Conservation (phyloP, 2,329 filamentous ascomycete genomes). For the Ceratocystis variospora region DNA sequence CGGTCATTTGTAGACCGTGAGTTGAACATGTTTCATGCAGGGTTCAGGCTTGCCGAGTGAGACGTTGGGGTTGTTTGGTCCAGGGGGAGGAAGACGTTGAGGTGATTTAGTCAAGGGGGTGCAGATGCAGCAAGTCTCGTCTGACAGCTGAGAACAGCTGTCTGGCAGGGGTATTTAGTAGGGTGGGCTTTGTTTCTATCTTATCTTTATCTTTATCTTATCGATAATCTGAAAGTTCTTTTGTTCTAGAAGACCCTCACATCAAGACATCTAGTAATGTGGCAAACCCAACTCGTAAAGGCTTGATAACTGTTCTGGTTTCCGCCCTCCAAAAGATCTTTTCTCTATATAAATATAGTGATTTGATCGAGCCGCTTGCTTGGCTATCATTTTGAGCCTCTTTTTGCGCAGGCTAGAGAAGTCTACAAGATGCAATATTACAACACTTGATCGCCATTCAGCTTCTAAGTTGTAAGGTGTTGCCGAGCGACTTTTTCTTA, state of each 20-base stretch:
- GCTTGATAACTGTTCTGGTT: neutral
- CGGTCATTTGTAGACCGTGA: neutral
- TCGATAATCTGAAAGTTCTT: neutral
- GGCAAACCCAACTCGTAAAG: neutral
- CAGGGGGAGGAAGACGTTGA: neutral
- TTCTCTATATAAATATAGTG: too few relatives aligned
- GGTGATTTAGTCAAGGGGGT: neutral
- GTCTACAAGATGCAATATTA: neutral
- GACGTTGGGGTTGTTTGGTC: neutral
- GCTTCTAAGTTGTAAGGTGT: neutral
- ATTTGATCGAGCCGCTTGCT: neutral
- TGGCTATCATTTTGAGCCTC: neutral
- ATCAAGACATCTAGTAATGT: neutral
- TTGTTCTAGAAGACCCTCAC: neutral
- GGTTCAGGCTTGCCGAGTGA: neutral
- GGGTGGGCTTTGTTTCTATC: neutral
- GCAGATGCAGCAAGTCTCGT: neutral
- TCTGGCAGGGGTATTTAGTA: fast-evolving
- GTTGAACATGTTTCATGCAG: neutral
- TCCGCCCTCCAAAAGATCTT: too few relatives aligned
- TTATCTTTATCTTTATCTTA: neutral
- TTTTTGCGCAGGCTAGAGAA: neutral
- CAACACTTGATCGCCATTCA: neutral
- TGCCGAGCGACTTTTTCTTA: neutral
- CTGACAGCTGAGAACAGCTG: neutral